phyloP scores from a whole-genome alignment of 495 filamentous ascomycete species.

The Annulohypoxylon stygium region DNA sequence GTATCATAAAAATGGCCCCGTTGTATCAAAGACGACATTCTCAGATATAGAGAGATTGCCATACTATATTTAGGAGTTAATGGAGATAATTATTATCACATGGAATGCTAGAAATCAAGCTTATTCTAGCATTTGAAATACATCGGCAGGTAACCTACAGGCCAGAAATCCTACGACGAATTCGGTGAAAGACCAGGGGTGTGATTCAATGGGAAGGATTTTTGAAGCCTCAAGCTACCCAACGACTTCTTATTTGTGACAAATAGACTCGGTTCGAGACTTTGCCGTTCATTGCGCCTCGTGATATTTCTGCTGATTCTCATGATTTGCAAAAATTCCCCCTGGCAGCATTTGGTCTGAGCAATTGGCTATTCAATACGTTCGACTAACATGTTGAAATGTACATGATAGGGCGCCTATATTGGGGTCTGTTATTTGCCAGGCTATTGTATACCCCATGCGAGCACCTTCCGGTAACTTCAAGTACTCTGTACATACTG shows the following conservation, averaged over 20 bases:
- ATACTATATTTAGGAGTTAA: not conserved
- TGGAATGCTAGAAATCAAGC: not conserved
- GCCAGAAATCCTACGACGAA: not conserved
- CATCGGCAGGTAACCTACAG: not conserved
- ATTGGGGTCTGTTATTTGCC: not conserved
- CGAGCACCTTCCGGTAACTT: not conserved
- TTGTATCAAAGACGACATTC: not conserved
- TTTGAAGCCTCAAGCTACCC: not conserved
- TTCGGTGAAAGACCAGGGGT: not conserved
- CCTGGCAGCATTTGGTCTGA: not conserved
- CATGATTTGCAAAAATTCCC: not conserved
- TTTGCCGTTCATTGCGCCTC: not conserved
- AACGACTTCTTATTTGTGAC: not conserved
- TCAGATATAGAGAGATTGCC: not conserved
- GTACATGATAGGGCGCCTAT: not conserved
- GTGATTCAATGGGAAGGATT: not conserved
- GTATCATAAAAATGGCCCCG: too few species aligned
- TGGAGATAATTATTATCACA: not conserved
- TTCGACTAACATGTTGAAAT: not conserved
- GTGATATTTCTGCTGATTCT: not conserved
- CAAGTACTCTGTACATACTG: not conserved
- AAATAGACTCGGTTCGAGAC: not conserved
- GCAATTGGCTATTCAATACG: not conserved
- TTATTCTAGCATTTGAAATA: not conserved
- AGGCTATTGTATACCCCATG: not conserved